Percentiles rank a stretch among this genome's conserved stretches.
Evolutionary conservation across 2,329 filamentous ascomycete species (phyloP).

Genomic region (Escovopsis weberi): DNA sequence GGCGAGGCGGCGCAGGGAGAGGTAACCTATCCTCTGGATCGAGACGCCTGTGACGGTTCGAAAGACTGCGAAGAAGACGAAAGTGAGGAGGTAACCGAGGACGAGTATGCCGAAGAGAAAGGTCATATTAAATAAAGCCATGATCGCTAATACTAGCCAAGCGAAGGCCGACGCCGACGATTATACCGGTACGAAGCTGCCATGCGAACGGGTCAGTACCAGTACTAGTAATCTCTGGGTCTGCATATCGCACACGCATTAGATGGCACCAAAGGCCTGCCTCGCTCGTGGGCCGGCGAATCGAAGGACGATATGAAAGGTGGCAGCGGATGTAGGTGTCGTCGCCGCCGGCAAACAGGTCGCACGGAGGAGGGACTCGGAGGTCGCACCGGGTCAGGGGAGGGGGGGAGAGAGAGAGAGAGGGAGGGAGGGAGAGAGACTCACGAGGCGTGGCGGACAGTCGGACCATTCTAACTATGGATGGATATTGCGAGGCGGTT

Average conservation of each 20-base stretch:
- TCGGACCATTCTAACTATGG: conserved; percentile 5
- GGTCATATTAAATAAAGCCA: conserved; percentile 58
- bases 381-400: too few species aligned
- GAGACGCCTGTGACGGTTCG: conserved; percentile 88
- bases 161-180: not conserved
- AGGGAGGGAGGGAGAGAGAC: not conserved
- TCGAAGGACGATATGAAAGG: too few species aligned
- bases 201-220: too few species aligned
- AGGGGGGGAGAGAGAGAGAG: too few species aligned
- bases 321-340: too few species aligned
- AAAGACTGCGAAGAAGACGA: conserved; percentile 83
- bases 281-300: too few species aligned
- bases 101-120: conserved; percentile 79
- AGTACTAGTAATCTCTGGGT: too few species aligned
- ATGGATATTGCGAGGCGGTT: not conserved
- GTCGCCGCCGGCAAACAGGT: too few species aligned
- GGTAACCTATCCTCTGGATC: conserved; percentile 87
- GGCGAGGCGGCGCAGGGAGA: conserved; percentile 78
- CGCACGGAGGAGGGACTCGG: too few species aligned
- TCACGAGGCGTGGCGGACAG: conserved; percentile 5
- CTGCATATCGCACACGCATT: too few species aligned
- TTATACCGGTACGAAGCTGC: not conserved
- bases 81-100: conserved; percentile 78
- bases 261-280: too few species aligned
- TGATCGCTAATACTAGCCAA: conserved; percentile 15